These are phyloP conservation scores for Bruguiera hainesii DNA, from an alignment of 441 rosid species.

Conservation along the genomic window DNA sequence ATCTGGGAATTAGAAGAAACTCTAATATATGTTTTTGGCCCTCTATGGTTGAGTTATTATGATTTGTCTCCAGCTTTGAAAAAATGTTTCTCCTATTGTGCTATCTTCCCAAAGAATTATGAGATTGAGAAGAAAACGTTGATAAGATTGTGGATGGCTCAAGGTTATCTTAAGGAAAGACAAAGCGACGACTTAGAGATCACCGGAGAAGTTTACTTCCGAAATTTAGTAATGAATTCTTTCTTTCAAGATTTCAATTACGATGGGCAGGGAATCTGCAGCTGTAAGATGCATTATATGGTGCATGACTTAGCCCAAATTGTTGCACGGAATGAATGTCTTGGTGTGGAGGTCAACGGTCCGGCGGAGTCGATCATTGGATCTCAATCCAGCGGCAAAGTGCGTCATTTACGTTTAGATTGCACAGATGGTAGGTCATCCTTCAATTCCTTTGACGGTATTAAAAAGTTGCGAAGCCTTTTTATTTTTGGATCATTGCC, in stretches of 20 bases:
- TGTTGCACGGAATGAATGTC: too few species aligned
- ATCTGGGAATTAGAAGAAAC: too few species aligned
- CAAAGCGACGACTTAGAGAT: background rate
- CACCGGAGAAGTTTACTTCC: constrained; percentile 7
- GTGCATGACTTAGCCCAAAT: constrained; percentile 17
- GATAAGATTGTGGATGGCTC: constrained; percentile 11
- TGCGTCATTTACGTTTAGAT: too few species aligned
- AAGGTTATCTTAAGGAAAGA: background rate
- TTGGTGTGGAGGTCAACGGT: too few species aligned
- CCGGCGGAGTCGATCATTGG: too few species aligned
- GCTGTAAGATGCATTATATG: constrained; percentile 22
- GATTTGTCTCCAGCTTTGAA: background rate
- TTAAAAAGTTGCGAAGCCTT: background rate
- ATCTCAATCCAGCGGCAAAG: too few species aligned
- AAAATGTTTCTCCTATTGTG: constrained; percentile 11
- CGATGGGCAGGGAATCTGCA: too few species aligned
- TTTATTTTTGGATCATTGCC: background rate
- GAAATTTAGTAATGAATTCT: background rate
- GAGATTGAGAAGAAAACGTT: background rate
- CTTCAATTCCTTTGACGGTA: background rate
- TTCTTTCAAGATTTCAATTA: constrained; percentile 20
- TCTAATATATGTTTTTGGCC: background rate
- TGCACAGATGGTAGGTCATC: too few species aligned
- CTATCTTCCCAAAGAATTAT: constrained; percentile 8
- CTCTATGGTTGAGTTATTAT: constrained; percentile 7